These are phyloP conservation scores for Blepharisma undulans DNA, from an alignment of 169 alveolate genomes.

Conservation along the genomic window DNA sequence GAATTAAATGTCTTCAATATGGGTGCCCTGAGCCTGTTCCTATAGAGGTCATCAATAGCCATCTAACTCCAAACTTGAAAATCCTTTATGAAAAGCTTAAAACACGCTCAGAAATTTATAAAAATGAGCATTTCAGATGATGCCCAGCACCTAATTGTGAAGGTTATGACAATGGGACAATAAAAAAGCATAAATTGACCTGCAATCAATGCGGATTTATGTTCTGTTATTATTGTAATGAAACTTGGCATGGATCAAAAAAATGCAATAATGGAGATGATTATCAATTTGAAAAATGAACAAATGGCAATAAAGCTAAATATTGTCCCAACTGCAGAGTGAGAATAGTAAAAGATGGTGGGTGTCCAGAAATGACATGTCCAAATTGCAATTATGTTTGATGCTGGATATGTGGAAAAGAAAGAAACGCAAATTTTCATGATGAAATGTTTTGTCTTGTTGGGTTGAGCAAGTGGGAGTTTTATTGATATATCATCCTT, in stretches of 20 bases:
- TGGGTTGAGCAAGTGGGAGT: not conserved
- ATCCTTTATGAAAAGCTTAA: not conserved
- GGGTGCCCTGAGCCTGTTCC: not conserved
- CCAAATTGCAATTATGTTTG: slow-evolving; percentile 34
- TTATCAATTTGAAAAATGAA: not conserved
- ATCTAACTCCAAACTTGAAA: not conserved
- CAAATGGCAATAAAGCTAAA: slow-evolving; percentile 10
- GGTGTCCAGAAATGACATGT: slow-evolving; percentile 50
- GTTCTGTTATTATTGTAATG: slow-evolving; percentile 41
- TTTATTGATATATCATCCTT: not conserved
- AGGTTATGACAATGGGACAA: slow-evolving; percentile 38
- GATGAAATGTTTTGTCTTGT: not conserved
- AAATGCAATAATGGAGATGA: slow-evolving; percentile 24
- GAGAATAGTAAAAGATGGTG: slow-evolving; percentile 41
- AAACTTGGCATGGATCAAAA: slow-evolving; percentile 27
- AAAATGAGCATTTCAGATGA: slow-evolving; percentile 21
- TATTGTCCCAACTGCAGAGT: slow-evolving; percentile 48
- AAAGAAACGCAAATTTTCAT: not conserved
- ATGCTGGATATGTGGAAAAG: slow-evolving; percentile 47
- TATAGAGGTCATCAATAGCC: not conserved
- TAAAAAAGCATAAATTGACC: not conserved
- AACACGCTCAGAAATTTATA: not conserved
- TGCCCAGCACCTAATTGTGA: slow-evolving; percentile 51
- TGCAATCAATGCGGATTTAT: slow-evolving; percentile 24
- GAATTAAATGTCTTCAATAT: not conserved